Evolutionary conservation across 202 grass and related monocot species (phyloP).

Genomic region (Panicum virgatum): DNA sequence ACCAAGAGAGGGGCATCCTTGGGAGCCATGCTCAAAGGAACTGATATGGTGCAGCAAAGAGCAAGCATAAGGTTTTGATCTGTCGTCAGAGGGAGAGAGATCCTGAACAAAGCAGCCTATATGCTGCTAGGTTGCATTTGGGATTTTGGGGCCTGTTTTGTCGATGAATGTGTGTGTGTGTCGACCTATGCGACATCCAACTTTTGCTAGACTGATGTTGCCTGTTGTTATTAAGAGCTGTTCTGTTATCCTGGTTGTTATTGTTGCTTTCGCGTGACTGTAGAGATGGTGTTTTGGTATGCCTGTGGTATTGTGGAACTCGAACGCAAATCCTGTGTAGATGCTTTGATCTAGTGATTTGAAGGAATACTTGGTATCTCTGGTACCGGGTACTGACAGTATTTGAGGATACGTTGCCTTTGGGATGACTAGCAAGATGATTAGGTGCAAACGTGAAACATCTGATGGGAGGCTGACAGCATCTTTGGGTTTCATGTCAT

Average conservation of each 20-base stretch:
- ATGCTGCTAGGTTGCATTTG: constrained; percentile 43
- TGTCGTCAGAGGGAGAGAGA: constrained; percentile 26
- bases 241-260: neutral
- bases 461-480: too few relatives aligned
- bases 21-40: constrained; percentile 44
- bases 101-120: constrained; percentile 41
- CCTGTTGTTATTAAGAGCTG: constrained; percentile 16
- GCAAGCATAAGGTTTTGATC: constrained; percentile 57
- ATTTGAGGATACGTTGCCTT: too few relatives aligned
- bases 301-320: too few relatives aligned
- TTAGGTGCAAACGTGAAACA: too few relatives aligned
- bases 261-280: neutral
- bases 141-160: constrained; percentile 37
- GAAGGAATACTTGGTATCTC: too few relatives aligned
- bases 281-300: neutral
- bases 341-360: too few relatives aligned
- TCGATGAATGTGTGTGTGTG: constrained; percentile 22
- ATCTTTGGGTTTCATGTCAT: too few relatives aligned
- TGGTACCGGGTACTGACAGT: too few relatives aligned
- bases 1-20: constrained; percentile 74
- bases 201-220: constrained; percentile 36
- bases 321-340: too few relatives aligned
- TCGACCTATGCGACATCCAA: neutral
- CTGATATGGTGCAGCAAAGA: constrained; percentile 27
- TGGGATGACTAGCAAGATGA: too few relatives aligned